A percentile compares a stretch with the other conserved stretches of the same genome.
phyloP scores from a whole-genome alignment of 73 alveolate genomes.

The Breviolum minutum region DNA sequence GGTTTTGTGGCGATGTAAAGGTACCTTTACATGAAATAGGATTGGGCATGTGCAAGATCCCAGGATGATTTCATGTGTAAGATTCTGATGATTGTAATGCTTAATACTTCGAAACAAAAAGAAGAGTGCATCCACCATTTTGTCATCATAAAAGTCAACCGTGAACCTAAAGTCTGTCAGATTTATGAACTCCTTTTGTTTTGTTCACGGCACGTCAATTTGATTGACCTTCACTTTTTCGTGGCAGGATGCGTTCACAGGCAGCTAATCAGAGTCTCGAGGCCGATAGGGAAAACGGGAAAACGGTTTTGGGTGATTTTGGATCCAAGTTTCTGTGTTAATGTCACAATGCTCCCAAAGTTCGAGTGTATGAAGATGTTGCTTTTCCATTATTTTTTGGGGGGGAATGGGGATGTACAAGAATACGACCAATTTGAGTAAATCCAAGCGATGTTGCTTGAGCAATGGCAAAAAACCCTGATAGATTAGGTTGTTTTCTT shows the following conservation, averaged over 20 bases:
- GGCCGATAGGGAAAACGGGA: background rate
- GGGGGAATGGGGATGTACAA: too few relatives aligned
- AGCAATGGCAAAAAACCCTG: too few relatives aligned
- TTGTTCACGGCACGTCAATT: too few relatives aligned
- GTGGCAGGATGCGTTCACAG: constrained; percentile 3
- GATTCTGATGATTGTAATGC: background rate
- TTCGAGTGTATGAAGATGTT: too few relatives aligned
- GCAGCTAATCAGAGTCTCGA: background rate
- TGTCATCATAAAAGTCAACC: background rate
- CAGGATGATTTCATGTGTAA: background rate
- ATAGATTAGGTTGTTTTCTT: too few relatives aligned
- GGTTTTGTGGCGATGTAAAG: background rate
- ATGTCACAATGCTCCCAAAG: too few relatives aligned
- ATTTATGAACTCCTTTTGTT: background rate
- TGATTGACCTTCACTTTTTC: background rate
- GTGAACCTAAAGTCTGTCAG: background rate
- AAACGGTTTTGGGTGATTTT: too few relatives aligned
- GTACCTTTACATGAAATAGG: background rate
- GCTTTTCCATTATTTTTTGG: too few relatives aligned
- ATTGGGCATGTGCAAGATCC: background rate
- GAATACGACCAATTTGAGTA: too few relatives aligned
- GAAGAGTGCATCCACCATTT: background rate
- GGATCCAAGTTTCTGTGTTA: too few relatives aligned
- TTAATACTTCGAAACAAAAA: background rate
- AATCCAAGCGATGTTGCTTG: too few relatives aligned